Conservation (phyloP, 2,329 filamentous ascomycete genomes). For the Claviceps lovelessii region DNA sequence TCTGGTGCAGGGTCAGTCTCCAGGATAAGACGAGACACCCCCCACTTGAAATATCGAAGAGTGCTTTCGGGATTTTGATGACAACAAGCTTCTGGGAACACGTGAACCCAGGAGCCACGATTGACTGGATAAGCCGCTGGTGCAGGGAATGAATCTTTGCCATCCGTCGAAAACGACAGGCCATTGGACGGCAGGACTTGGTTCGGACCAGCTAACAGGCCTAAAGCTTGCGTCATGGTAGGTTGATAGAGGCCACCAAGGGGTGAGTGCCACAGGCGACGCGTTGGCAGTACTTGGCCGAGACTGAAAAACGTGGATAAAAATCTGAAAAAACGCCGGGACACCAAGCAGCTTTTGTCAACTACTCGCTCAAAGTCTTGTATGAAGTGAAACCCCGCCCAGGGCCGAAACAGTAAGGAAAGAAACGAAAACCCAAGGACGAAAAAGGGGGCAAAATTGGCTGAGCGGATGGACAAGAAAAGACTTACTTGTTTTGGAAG, state of each 20-base stretch:
- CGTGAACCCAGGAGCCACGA: conserved; percentile 74
- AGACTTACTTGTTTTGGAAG: conserved; percentile 64
- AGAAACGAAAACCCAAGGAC: too few relatives aligned
- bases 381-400: neutral
- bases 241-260: conserved; percentile 82
- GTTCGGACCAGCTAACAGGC: conserved; percentile 51
- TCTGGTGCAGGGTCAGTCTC: conserved; percentile 79
- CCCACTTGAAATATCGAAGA: conserved; percentile 98
- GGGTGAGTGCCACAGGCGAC: conserved; percentile 63
- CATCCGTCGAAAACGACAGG: conserved; percentile 50
- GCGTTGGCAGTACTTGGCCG: conserved; percentile 82
- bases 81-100: conserved; percentile 90
- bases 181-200: conserved; percentile 34
- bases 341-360: conserved; percentile 1
- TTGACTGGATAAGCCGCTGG: conserved; percentile 59
- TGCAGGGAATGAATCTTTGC: conserved; percentile 49
- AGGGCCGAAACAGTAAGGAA: neutral
- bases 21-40: conserved; percentile 76
- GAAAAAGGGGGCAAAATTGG: neutral
- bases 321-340: conserved; percentile 33
- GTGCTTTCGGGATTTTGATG: conserved; percentile 69
- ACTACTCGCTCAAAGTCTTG: neutral
- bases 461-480: neutral
- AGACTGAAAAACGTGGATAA: conserved; percentile 69
- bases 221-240: conserved; percentile 72